Evolutionary conservation across 23 red algal genomes (phyloP), one percentile per base, ranked within the genome.

Genomic region (Agarophyton chilense): DNA sequence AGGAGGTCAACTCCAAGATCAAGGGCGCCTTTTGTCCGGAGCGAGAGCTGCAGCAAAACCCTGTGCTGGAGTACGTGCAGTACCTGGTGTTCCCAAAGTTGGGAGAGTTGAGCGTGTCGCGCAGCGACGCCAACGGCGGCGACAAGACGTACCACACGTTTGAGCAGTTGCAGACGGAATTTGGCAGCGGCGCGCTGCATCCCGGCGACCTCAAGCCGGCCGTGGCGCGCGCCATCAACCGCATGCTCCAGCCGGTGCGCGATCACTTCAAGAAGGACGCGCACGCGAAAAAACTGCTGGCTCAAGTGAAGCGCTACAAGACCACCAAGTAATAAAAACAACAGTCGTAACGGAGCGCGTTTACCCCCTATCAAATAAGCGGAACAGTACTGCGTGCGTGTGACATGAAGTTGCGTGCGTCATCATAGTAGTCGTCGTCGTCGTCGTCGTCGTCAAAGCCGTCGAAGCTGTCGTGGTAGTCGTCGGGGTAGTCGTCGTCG

Each of bases 181-280:
- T 92, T 85, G 62, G 29, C n/a, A 52, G 60, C 31, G 96, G 96
- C 11, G 81, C 54, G 18, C 62, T 98, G 28, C 96, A 98, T 61
- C 96, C 96, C 18, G 91, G 86, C 65, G 96, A 98, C 49, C 67
- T 98, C 16, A 98, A 98, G 67, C 91, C 96, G 51, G 92, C 96
- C 14, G 89, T 98, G 38, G 85, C 84, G 35, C 65, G 81, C n/a
- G 87, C 86, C 0, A 84, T 98, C 42, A 98, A 98, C 82, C 62
- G 18, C 1, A 79, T 98, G 73, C 64, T 98, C 51, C 92, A 95
- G 39, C 96, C 96, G 40, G 96, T 98, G 35, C 93, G 96, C 32
- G 90, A 96, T 66, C 96, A 98, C 54, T 98, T 98, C 77, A 84
- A 90, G 73, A 73, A 67, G 17, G 72, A 98, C 76, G 44, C 89